phyloP scores from a whole-genome alignment of 441 rosid species.

The Brassica balearica region DNA sequence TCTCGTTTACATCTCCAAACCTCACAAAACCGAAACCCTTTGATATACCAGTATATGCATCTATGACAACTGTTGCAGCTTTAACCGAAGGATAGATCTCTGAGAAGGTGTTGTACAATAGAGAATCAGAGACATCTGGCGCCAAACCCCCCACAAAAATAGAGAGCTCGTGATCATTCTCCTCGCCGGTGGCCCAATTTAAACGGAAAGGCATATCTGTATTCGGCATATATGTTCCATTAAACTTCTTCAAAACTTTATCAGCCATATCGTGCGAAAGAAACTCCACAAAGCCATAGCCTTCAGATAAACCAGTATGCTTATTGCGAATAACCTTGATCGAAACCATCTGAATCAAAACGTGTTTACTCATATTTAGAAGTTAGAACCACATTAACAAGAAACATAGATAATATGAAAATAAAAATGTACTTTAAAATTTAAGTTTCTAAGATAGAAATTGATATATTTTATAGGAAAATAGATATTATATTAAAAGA shows the following conservation, averaged over 20 bases:
- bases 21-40: constrained; percentile 98
- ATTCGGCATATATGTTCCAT: constrained; percentile 70
- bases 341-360: constrained; percentile 65
- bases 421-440: not conserved
- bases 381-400: not conserved
- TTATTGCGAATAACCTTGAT: constrained; percentile 92
- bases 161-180: constrained; percentile 84
- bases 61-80: constrained; percentile 88
- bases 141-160: constrained; percentile 96
- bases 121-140: constrained; percentile 79
- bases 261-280: constrained; percentile 75
- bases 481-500: not conserved
- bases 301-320: constrained; percentile 83
- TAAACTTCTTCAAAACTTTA: constrained; percentile 71
- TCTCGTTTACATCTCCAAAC: constrained; percentile 86
- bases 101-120: constrained; percentile 75
- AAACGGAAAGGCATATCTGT: constrained; percentile 87
- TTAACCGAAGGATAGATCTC: constrained; percentile 80
- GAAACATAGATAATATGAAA: constrained; percentile 4
- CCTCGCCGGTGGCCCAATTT: constrained; percentile 94
- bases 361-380: not conserved
- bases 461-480: not conserved
- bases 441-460: not conserved
- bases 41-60: constrained; percentile 78
- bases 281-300: constrained; percentile 95